These are phyloP conservation scores for Pittosporum tobira DNA, from an alignment of 129 eudicot genomes.

Conservation along the genomic window DNA sequence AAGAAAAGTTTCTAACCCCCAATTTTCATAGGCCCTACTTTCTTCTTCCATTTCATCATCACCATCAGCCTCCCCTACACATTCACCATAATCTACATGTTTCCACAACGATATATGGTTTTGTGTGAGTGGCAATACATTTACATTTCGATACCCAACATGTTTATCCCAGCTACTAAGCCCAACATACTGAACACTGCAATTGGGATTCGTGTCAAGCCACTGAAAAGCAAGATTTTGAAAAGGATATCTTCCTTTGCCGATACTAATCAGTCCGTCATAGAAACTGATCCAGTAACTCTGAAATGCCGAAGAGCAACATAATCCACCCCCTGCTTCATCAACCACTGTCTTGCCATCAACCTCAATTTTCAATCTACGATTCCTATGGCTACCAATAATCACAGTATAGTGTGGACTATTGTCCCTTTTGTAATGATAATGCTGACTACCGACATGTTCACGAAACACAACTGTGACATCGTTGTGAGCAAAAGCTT, in stretches of 20 bases:
- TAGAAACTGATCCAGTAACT: slow-evolving; percentile 95
- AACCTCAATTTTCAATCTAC: slow-evolving; percentile 71
- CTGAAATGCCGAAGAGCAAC: slow-evolving; percentile 82
- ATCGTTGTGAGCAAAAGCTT: slow-evolving; percentile 94
- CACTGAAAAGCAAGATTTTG: slow-evolving; percentile 90
- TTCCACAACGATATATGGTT: slow-evolving; percentile 89
- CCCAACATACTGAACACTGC: slow-evolving; percentile 89
- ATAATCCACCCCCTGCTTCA: slow-evolving; percentile 69
- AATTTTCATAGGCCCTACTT: slow-evolving; percentile 36
- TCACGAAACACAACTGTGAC: slow-evolving; percentile 91
- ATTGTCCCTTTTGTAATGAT: slow-evolving; percentile 86
- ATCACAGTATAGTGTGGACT: slow-evolving; percentile 44
- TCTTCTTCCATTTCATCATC: slow-evolving; percentile 60
- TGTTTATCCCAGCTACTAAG: slow-evolving; percentile 99
- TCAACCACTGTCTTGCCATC: slow-evolving; percentile 88
- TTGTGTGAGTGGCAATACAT: slow-evolving; percentile 70
- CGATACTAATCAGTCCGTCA: slow-evolving; percentile 89
- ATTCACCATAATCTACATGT: slow-evolving; percentile 62
- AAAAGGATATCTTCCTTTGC: slow-evolving; percentile 93
- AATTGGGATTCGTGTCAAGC: slow-evolving; percentile 88
- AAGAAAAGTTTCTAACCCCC: slow-evolving; percentile 69
- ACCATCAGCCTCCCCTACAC: slow-evolving; percentile 44
- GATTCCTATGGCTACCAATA: slow-evolving; percentile 84
- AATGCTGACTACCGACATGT: slow-evolving; percentile 87
- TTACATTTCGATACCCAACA: slow-evolving; percentile 90